These are phyloP conservation scores for Boletus barrowsii DNA, from an alignment of 768 basidiomycete genomes.

Conservation along the genomic window DNA sequence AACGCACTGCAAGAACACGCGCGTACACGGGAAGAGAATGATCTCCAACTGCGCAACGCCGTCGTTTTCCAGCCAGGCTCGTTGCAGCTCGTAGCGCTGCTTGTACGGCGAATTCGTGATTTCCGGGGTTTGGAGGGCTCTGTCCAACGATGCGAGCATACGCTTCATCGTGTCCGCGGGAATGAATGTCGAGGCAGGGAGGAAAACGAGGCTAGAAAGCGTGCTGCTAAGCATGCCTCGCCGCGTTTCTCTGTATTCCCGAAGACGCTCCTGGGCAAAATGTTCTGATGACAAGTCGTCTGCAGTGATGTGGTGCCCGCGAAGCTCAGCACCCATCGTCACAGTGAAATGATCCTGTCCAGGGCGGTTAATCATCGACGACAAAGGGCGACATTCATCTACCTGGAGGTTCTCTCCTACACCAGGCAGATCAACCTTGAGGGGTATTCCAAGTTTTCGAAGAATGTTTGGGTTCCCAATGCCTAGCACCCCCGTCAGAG, in stretches of 20 bases:
- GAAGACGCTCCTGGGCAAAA: slow-evolving; percentile 6
- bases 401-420: slow-evolving; percentile 18
- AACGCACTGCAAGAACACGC: too few relatives aligned
- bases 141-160: slow-evolving; percentile 7
- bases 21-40: slow-evolving; percentile 16
- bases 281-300: slow-evolving; percentile 13
- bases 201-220: slow-evolving; percentile 13
- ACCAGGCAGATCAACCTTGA: slow-evolving; percentile 33
- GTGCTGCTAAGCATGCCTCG: slow-evolving; percentile 14
- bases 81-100: slow-evolving; percentile 12
- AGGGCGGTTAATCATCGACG: slow-evolving; percentile 11
- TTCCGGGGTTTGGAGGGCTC: slow-evolving; percentile 2
- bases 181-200: slow-evolving; percentile 13
- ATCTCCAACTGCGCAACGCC: slow-evolving; percentile 15
- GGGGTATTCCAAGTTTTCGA: slow-evolving; percentile 18
- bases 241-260: slow-evolving; percentile 10
- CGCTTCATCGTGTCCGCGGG: slow-evolving; percentile 8
- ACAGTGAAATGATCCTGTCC: slow-evolving; percentile 13
- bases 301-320: slow-evolving; percentile 3
- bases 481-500: background rate
- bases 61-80: slow-evolving; percentile 17
- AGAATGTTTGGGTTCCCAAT: slow-evolving; percentile 11
- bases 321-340: slow-evolving; percentile 15
- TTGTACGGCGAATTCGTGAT: slow-evolving; percentile 14
- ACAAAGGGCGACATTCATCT: too few relatives aligned